Evolutionary conservation across 352 stramenopile genomes (phyloP), one percentile per base, ranked within the genome.

Genomic region (Phytopythium mirpurense): DNA sequence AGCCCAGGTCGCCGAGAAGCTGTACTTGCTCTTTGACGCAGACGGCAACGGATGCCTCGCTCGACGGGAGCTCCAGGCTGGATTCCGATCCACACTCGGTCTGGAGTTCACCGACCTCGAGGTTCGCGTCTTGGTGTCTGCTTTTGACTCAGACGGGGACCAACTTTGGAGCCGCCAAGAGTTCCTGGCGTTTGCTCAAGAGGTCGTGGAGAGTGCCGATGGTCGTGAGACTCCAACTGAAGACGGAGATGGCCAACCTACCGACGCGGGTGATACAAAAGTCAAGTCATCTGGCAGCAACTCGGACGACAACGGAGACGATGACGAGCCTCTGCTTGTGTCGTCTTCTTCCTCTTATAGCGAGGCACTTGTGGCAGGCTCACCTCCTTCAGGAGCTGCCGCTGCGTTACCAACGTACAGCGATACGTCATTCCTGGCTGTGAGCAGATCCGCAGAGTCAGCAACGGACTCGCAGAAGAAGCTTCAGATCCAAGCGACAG

Each of bases 41-140:
- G 81, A 90, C 43, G 52, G 62, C 15, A 91, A 91, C 35, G 78
- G 74, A 0, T 52, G 72, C 5, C 58, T 91, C n/a, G 78, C 74
- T 2, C 59, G 74, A 45, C 65, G 62, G 14, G 81, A 91, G 48
- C 41, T 91, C 9, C 57, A 68, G n/a, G 55, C 59, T 5, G 81
- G 78, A 5, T 78, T 90, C 21, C 42, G 42, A 2, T 51, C 55
- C 2, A 12, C 32, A 12, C 82, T 87, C 18, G 64, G 65, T 1
- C 40, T 89, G 15, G 31, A 31, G 0, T 56, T 91, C 2, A 70
- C 62, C 1, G 42, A 65, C 2, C 65, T 74, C 7, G 81, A 91
- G 51, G 53, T 71, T 18, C 47, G 52, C 14, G 47, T 59, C 12
- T 56, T 91, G 36, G 53, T 86, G n/a, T 41, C 75, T 8, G 63